Evolutionary conservation across 108 stramenopile genomes (phyloP).

Genomic region (Craspedostauros australis): DNA sequence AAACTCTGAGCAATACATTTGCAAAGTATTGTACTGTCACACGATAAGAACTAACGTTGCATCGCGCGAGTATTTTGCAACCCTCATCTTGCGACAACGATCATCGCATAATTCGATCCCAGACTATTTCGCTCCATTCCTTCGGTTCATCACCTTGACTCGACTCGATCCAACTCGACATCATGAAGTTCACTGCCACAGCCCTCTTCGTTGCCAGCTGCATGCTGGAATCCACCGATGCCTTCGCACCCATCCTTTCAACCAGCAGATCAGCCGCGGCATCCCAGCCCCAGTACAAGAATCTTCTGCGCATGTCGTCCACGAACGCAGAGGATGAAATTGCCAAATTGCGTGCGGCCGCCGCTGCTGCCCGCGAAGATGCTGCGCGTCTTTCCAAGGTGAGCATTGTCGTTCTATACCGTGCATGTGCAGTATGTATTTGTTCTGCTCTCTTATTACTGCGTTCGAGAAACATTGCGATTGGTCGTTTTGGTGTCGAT

Average conservation of each 20-base stretch:
- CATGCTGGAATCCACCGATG: background rate
- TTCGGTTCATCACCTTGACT: too few relatives aligned
- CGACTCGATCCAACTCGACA: too few relatives aligned
- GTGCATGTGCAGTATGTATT: constrained; percentile 19
- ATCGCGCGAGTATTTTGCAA: too few relatives aligned
- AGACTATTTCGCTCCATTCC: too few relatives aligned
- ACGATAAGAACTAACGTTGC: too few relatives aligned
- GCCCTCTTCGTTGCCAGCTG: too few relatives aligned
- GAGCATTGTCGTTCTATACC: too few relatives aligned
- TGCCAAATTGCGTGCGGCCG: constrained; percentile 53
- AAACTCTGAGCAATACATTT: too few relatives aligned
- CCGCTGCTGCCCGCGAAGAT: constrained; percentile 78
- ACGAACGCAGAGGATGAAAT: constrained; percentile 41
- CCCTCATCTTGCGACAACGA: too few relatives aligned
- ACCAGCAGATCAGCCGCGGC: background rate
- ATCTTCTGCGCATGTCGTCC: background rate
- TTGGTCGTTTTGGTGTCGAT: background rate
- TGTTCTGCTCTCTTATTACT: background rate
- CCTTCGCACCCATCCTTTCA: background rate
- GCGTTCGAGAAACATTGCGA: background rate
- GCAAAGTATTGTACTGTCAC: too few relatives aligned
- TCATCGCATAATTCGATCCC: too few relatives aligned
- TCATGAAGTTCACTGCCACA: too few relatives aligned
- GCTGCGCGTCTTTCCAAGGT: constrained; percentile 58
- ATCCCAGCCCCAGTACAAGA: background rate